These are phyloP conservation scores for Elsinoe arachidis DNA, from an alignment of 2,329 filamentous ascomycete species.

Conservation along the genomic window DNA sequence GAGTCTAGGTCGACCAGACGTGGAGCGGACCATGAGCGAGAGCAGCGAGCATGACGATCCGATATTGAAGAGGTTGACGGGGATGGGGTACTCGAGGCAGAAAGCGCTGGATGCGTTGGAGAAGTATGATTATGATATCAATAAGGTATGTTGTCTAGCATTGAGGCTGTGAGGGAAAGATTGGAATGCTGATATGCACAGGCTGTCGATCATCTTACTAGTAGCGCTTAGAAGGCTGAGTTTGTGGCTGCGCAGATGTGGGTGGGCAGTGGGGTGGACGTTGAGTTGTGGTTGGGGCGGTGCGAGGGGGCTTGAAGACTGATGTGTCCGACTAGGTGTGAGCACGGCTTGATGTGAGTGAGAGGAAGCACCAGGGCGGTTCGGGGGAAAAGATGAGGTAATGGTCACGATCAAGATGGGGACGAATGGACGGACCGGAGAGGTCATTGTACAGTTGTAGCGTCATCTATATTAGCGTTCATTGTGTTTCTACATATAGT, in stretches of 20 bases:
- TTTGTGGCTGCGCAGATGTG: slow-evolving; percentile 6
- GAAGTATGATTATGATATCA: slow-evolving; percentile 92
- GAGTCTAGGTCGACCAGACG: slow-evolving; percentile 28
- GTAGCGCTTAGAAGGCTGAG: slow-evolving; percentile 10
- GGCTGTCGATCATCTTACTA: slow-evolving; percentile 17
- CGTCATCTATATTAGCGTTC: not conserved
- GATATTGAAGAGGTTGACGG: slow-evolving; percentile 78
- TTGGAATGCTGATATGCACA: slow-evolving; percentile 9
- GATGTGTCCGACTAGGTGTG: no score
- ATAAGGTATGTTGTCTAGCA: slow-evolving; percentile 59
- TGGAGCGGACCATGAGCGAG: slow-evolving; percentile 62
- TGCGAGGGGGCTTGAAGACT: no score
- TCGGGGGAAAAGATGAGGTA: not conserved
- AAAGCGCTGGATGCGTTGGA: slow-evolving; percentile 74
- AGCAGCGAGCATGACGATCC: slow-evolving; percentile 81
- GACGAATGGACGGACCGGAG: not conserved
- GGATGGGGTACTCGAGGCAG: slow-evolving; percentile 74
- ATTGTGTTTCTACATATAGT: not conserved
- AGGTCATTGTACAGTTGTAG: slow-evolving; percentile 3
- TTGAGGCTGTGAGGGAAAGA: not conserved
- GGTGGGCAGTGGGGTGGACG: not conserved
- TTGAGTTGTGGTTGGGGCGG: slow-evolving; percentile 1
- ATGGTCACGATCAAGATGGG: not conserved
- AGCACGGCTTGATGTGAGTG: no score
- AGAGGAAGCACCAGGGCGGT: not conserved